Percentiles rank a stretch among this genome's conserved stretches.
Evolutionary conservation across 768 basidiomycete species (phyloP).

Genomic region (Leccinellum albellum): DNA sequence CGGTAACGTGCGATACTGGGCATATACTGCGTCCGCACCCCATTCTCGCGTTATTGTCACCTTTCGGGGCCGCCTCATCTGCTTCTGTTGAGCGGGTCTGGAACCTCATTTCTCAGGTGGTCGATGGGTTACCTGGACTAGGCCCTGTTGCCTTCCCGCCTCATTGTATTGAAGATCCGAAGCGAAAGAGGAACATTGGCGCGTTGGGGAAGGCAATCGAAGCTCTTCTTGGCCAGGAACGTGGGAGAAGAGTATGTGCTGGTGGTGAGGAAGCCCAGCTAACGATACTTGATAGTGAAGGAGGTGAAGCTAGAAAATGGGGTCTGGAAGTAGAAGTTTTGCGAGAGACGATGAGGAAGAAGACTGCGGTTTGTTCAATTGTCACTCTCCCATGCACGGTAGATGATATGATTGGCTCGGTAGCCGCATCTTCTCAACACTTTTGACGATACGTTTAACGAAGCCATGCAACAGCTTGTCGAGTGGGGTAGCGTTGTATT

Average conservation of each 20-base stretch:
- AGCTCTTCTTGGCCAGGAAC: conserved; percentile 54
- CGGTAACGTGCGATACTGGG: conserved; percentile 63
- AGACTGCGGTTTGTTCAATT: conserved; percentile 45
- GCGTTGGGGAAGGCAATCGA: conserved; percentile 72
- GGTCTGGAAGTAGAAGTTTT: conserved; percentile 62
- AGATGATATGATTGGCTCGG: conserved; percentile 19
- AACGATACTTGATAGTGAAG: conserved; percentile 42
- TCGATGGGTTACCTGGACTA: conserved; percentile 71
- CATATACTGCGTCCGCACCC: conserved; percentile 64
- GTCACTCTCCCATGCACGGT: conserved; percentile 7
- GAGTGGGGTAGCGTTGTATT: conserved; percentile 71
- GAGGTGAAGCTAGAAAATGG: conserved; percentile 74
- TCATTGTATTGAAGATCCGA: conserved; percentile 73
- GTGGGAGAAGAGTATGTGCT: conserved; percentile 62
- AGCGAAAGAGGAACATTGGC: conserved; percentile 69
- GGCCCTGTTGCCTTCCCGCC: conserved; percentile 78
- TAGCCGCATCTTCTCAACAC: conserved; percentile 54
- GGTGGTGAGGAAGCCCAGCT: conserved; percentile 37
- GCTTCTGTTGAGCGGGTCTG: conserved; percentile 40
- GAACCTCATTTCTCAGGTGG: conserved; percentile 42
- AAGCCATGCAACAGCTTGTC: conserved; percentile 73
- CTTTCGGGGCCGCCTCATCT: conserved; percentile 37
- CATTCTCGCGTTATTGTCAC: conserved; percentile 43
- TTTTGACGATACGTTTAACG: conserved; percentile 73
- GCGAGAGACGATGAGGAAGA: conserved; percentile 53